Evolutionary conservation across 139 green algal species (phyloP).

Genomic region (Chlamydomonas sphaeroides): DNA sequence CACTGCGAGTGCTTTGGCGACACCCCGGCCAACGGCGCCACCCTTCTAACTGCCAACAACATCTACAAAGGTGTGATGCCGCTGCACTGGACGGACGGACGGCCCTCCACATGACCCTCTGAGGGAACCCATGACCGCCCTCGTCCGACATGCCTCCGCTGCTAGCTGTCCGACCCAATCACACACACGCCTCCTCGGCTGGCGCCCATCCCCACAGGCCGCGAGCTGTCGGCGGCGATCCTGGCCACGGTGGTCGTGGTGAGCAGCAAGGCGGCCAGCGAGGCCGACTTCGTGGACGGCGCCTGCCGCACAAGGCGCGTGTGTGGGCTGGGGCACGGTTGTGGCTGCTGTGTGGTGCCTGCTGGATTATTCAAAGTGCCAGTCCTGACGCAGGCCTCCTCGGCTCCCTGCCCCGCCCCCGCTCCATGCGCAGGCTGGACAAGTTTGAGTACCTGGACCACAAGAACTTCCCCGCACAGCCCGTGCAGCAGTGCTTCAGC

Average conservation of each 20-base stretch:
- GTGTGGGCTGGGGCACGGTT: background rate
- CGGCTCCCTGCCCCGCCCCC: no score
- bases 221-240: background rate
- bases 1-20: constrained; percentile 36
- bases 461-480: background rate
- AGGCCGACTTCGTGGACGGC: background rate
- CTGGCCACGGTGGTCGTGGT: background rate
- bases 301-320: background rate
- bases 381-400: background rate
- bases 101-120: no score
- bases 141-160: no score
- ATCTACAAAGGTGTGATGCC: constrained; percentile 1
- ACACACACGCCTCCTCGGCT: no score
- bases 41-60: constrained; percentile 8
- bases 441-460: background rate
- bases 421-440: background rate
- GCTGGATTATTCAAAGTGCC: background rate
- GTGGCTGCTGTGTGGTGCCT: background rate
- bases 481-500: constrained; percentile 15
- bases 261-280: background rate
- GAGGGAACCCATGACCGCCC: no score
- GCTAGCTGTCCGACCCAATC: no score
- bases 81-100: no score
- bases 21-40: background rate
- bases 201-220: no score